phyloP scores from a whole-genome alignment of 2,329 filamentous ascomycete genomes.

The Botryotinia calthae region DNA sequence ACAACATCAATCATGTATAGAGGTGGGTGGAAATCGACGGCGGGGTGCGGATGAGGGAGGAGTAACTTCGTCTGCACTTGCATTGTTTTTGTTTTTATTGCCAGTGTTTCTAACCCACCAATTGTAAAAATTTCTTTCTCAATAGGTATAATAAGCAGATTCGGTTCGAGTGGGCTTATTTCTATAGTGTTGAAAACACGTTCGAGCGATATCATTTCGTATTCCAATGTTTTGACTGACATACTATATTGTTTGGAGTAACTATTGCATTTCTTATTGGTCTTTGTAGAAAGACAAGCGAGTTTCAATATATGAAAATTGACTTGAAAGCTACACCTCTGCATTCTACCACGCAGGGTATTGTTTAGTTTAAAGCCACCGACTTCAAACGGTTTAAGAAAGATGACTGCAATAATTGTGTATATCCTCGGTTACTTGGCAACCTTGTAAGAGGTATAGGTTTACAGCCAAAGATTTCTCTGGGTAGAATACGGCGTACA shows the following conservation, averaged over 20 bases:
- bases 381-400: neutral
- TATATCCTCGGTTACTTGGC: constrained; percentile 2
- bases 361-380: constrained; percentile 8
- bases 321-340: neutral
- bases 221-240: neutral
- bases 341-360: neutral
- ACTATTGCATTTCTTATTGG: neutral
- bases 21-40: neutral
- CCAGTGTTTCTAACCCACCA: neutral
- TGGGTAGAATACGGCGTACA: constrained; percentile 11
- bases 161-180: neutral
- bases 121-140: neutral
- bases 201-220: neutral
- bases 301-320: neutral
- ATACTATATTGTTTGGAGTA: neutral
- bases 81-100: neutral
- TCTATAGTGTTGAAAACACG: neutral
- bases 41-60: neutral
- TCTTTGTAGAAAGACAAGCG: neutral
- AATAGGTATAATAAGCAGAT: neutral
- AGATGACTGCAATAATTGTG: constrained; percentile 2
- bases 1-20: neutral
- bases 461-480: neutral
- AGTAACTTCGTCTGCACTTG: neutral
- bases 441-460: neutral